These are phyloP conservation scores for Cyclotella baltica DNA, from an alignment of 108 stramenopile genomes.

Conservation along the genomic window DNA sequence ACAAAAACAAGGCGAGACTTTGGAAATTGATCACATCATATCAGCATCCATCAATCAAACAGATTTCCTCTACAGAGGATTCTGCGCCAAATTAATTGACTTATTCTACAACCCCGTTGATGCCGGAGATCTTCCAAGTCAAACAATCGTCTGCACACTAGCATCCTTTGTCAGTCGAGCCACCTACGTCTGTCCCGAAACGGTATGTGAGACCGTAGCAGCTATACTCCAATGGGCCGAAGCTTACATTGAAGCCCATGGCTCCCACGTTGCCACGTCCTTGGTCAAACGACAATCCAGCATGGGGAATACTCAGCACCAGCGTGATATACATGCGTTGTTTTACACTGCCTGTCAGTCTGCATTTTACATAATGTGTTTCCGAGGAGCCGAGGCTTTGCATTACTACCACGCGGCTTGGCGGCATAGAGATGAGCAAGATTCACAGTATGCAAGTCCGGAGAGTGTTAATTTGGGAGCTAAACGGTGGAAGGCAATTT, in stretches of 20 bases:
- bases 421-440: slow-evolving; percentile 39
- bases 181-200: slow-evolving; percentile 78
- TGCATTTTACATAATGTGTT: slow-evolving; percentile 98
- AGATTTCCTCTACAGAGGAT: slow-evolving; percentile 75
- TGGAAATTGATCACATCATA: slow-evolving; percentile 2
- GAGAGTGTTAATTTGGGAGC: slow-evolving; percentile 58
- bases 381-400: slow-evolving; percentile 86
- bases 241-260: slow-evolving; percentile 73
- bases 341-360: slow-evolving; percentile 97
- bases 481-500: slow-evolving; percentile 73
- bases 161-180: slow-evolving; percentile 96
- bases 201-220: slow-evolving; percentile 77
- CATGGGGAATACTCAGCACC: slow-evolving; percentile 57
- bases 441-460: slow-evolving; percentile 46
- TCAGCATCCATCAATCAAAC: slow-evolving; percentile 24
- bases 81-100: slow-evolving; percentile 77
- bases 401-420: slow-evolving; percentile 60
- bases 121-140: slow-evolving; percentile 71
- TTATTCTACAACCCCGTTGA: slow-evolving; percentile 75
- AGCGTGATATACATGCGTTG: slow-evolving; percentile 79
- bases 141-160: slow-evolving; percentile 91
- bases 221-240: slow-evolving; percentile 90
- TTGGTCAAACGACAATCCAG: slow-evolving; percentile 34
- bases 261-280: neutral
- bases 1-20: neutral